Conservation (phyloP, 257 asterid species). For the Marsdenia floribunda region DNA sequence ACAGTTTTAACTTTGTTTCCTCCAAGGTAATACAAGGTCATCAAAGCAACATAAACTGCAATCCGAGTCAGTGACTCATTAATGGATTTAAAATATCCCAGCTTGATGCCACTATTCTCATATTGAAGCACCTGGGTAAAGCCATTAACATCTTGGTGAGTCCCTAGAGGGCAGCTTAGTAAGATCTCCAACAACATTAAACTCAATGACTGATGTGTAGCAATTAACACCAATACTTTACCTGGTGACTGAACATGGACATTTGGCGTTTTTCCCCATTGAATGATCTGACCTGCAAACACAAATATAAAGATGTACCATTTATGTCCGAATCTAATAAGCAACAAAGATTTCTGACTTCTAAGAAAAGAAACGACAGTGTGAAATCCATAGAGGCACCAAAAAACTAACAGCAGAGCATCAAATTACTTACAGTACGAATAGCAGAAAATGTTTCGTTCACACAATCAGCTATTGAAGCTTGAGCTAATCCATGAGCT, state of each 20-base stretch:
- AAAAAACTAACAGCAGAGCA: neutral
- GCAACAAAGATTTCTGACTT: neutral
- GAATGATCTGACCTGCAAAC: conserved; percentile 85
- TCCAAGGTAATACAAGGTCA: conserved; percentile 90
- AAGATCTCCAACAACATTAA: neutral
- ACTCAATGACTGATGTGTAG: neutral
- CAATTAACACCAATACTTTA: conserved; percentile 11
- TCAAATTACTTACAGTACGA: conserved; percentile 68
- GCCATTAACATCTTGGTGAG: conserved; percentile 12
- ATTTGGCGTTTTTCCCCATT: conserved; percentile 95
- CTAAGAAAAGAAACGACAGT: conserved; percentile 4
- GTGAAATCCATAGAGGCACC: neutral
- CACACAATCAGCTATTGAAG: conserved; percentile 85
- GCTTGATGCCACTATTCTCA: conserved; percentile 77
- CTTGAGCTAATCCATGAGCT: conserved; percentile 91
- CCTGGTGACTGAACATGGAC: conserved; percentile 82
- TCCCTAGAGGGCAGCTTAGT: neutral
- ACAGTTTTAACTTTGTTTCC: conserved; percentile 99
- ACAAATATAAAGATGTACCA: neutral
- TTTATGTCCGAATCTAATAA: neutral
- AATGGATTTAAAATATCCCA: conserved; percentile 78
- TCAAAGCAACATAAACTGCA: conserved; percentile 85
- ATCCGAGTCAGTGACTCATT: conserved; percentile 90
- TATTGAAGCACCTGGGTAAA: conserved; percentile 64
- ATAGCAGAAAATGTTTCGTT: conserved; percentile 82